These are phyloP conservation scores for Rubia yunnanensis DNA, from an alignment of 257 asterid species.

Conservation along the genomic window DNA sequence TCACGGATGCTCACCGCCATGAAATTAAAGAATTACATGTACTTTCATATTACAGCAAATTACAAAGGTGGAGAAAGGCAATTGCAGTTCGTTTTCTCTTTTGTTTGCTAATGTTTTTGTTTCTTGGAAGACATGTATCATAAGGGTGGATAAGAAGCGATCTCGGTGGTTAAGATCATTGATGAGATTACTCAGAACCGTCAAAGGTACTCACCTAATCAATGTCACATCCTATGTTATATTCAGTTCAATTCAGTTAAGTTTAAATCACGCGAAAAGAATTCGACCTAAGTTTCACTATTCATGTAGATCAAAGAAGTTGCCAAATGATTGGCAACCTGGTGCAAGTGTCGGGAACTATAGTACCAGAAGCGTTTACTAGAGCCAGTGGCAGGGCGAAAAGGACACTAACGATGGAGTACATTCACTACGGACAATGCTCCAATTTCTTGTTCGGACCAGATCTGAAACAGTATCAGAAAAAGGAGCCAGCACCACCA, in stretches of 20 bases:
- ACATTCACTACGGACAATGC: constrained; percentile 33
- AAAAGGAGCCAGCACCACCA: neutral
- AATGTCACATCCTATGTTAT: too few species aligned
- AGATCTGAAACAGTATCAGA: neutral
- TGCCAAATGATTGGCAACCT: constrained; percentile 24
- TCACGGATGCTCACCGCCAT: too few species aligned
- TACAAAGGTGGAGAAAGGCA: too few species aligned
- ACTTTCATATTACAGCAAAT: too few species aligned
- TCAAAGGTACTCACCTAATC: constrained; percentile 11
- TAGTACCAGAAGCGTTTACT: constrained; percentile 11
- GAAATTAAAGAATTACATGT: too few species aligned
- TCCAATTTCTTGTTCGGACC: constrained; percentile 18
- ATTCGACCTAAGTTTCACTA: too few species aligned
- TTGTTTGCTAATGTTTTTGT: neutral
- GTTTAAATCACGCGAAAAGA: neutral
- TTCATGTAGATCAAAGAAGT: neutral
- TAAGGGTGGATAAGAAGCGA: constrained; percentile 25
- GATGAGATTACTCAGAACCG: neutral
- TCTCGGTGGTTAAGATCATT: constrained; percentile 28
- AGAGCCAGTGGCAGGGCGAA: constrained; percentile 14
- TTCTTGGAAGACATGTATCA: constrained; percentile 17
- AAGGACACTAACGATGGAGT: constrained; percentile 1
- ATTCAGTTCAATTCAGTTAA: too few species aligned
- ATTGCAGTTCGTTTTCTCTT: too few species aligned
- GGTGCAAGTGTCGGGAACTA: constrained; percentile 20